These are phyloP conservation scores for Tylopilus sp. DNA, from an alignment of 768 basidiomycete genomes.

Conservation along the genomic window DNA sequence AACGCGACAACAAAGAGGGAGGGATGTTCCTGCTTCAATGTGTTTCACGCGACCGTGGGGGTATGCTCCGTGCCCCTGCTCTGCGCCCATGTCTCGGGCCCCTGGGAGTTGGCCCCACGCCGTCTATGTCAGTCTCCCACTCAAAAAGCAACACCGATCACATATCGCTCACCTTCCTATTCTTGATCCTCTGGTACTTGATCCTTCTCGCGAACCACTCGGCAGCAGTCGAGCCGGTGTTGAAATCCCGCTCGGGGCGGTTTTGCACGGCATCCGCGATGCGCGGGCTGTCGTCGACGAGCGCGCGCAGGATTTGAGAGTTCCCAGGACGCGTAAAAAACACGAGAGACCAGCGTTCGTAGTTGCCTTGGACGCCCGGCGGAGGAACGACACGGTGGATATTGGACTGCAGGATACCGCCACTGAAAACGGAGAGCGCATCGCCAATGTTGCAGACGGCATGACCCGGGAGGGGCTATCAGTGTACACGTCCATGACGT, in stretches of 20 bases:
- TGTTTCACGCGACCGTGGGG: conserved; percentile 16
- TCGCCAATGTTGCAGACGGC: conserved; percentile 64
- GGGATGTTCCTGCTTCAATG: too few relatives aligned
- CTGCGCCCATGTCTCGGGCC: conserved; percentile 30
- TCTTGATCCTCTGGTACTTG: conserved; percentile 39
- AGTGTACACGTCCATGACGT: not conserved
- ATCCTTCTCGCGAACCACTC: conserved; percentile 43
- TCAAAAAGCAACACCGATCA: too few relatives aligned
- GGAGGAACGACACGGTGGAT: conserved; percentile 64
- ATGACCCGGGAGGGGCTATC: conserved; percentile 49
- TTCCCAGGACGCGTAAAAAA: conserved; percentile 66
- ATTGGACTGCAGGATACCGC: conserved; percentile 61
- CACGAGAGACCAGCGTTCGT: conserved; percentile 63
- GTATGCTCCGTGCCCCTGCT: conserved; percentile 31
- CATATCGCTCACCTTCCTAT: conserved; percentile 41
- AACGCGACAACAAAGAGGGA: not conserved
- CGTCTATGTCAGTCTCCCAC: too few relatives aligned
- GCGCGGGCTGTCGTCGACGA: conserved; percentile 47
- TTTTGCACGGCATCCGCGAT: conserved; percentile 44
- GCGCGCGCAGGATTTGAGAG: conserved; percentile 45
- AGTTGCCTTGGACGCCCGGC: conserved; percentile 50
- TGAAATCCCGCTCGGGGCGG: conserved; percentile 35
- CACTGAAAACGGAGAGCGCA: conserved; percentile 58
- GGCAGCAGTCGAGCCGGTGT: conserved; percentile 35
- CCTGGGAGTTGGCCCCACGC: too few relatives aligned